Conservation (phyloP, 176 grass and related monocot species). For the Aegilops sharonensis region DNA sequence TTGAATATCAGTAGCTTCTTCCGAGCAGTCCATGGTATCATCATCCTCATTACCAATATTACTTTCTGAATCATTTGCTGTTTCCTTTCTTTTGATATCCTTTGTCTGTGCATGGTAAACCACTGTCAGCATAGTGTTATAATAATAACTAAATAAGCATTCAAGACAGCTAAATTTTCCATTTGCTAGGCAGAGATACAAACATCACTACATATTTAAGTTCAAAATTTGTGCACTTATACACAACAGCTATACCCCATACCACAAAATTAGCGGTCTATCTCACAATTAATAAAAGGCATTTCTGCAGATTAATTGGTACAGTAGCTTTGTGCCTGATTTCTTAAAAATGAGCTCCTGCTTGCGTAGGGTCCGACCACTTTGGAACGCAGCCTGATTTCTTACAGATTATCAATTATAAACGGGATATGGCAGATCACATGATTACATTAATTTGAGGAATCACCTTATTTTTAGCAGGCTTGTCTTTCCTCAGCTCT, state of each 20-base stretch:
- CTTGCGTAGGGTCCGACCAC: too few species aligned
- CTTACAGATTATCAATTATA: slow-evolving; percentile 12
- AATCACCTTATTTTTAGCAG: slow-evolving; percentile 85
- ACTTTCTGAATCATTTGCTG: slow-evolving; percentile 40
- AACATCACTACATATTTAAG: background rate
- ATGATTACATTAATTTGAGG: background rate
- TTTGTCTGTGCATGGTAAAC: slow-evolving; percentile 53
- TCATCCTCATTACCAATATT: slow-evolving; percentile 60
- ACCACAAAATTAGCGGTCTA: background rate
- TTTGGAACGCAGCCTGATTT: background rate
- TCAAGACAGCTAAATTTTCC: background rate
- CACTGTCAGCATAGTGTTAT: slow-evolving; percentile 12
- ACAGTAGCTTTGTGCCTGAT: background rate
- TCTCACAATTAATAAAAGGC: background rate
- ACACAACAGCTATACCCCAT: background rate
- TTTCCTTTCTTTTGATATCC: slow-evolving; percentile 68
- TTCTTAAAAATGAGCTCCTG: background rate
- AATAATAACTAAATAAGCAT: background rate
- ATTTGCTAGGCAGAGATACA: background rate
- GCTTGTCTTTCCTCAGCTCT: slow-evolving; percentile 94
- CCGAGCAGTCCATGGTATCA: slow-evolving; percentile 58
- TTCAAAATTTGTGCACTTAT: background rate
- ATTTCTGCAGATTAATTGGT: slow-evolving; percentile 16
- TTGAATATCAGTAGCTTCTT: slow-evolving; percentile 43
- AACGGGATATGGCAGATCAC: slow-evolving; percentile 12